These are phyloP conservation scores for Neoboletus magnificus DNA, from an alignment of 768 basidiomycete genomes.

Conservation along the genomic window DNA sequence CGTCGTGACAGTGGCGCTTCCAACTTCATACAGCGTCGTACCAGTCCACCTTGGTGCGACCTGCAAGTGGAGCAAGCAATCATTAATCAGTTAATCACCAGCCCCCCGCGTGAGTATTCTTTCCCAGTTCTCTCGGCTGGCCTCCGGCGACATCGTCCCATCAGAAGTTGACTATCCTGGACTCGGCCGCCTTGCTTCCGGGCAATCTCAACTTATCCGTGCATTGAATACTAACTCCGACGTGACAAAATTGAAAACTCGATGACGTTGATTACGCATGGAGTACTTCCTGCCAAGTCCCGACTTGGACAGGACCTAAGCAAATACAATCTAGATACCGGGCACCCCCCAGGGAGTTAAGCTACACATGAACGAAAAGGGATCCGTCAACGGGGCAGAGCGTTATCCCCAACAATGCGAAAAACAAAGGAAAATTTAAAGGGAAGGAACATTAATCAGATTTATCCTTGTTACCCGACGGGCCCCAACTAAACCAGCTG, in stretches of 20 bases:
- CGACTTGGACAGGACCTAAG: neutral
- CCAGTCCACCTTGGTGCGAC: neutral
- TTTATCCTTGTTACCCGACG: conserved; percentile 19
- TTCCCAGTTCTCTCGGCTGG: neutral
- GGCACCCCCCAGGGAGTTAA: neutral
- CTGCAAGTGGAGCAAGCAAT: neutral
- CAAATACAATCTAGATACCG: conserved; percentile 13
- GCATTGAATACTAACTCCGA: too few species aligned
- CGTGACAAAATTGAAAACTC: too few species aligned
- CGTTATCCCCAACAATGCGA: neutral
- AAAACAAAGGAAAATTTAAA: neutral
- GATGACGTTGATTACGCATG: neutral
- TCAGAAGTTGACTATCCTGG: neutral
- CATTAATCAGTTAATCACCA: neutral
- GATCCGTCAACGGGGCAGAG: neutral
- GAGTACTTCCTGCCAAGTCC: neutral
- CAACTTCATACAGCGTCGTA: neutral
- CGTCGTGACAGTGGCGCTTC: neutral
- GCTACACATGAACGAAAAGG: conserved; percentile 2
- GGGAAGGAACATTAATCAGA: conserved; percentile 13
- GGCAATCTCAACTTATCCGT: neutral
- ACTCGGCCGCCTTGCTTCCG: neutral
- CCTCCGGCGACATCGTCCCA: neutral
- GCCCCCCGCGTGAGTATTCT: too few species aligned
- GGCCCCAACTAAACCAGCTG: conserved; percentile 35